Evolutionary conservation across 768 basidiomycete genomes (phyloP), one percentile per base, ranked within the genome.

Genomic region (Amanita phalloides): DNA sequence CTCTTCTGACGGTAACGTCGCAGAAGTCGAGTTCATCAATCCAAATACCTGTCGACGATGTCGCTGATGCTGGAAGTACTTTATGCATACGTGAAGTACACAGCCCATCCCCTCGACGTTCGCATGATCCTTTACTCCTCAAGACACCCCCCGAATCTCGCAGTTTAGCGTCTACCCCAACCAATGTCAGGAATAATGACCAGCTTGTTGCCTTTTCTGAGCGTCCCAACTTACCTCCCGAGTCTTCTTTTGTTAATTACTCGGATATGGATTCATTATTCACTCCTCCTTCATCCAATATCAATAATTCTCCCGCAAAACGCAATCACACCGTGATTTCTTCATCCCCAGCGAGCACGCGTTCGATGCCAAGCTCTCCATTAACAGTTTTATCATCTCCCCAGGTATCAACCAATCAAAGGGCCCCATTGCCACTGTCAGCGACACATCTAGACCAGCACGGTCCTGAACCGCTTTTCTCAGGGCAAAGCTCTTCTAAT

Each of bases 81-180:
- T 20, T n/a, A 13, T 26, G 17, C 33, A 20, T 13, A 6, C 32
- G 14, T 2, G 26, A 42, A 3, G 10, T 25, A 14, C 20, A 17
- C 41, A 43, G 30, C 20, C 32, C 49, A 23, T 14, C 26, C 17
- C 17, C 26, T 26, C 23, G 8, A 39, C 28, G 28, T 30, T 44
- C 41, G 30, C 39, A 50, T 20, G 49, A 50, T 50, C 32, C 49
- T 41, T 50, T 50, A 14, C 41, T 50, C 11, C n/a, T 33, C 13
- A 33, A 11, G 14, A 11, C 35, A 17, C 26, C 23, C 23, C 43
- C 21, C 25, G 6, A 2, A 30, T n/a, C 44, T 30, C 7, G 25
- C 26, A 30, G 28, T n/a, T n/a, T 13, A 10, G 13, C 21, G 0
- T 13, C 43, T 28, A 44, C 26, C 21, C 13, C 26, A 25, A 26